phyloP scores from a whole-genome alignment of 352 stramenopile species.

The Pythium phragmiticola region DNA sequence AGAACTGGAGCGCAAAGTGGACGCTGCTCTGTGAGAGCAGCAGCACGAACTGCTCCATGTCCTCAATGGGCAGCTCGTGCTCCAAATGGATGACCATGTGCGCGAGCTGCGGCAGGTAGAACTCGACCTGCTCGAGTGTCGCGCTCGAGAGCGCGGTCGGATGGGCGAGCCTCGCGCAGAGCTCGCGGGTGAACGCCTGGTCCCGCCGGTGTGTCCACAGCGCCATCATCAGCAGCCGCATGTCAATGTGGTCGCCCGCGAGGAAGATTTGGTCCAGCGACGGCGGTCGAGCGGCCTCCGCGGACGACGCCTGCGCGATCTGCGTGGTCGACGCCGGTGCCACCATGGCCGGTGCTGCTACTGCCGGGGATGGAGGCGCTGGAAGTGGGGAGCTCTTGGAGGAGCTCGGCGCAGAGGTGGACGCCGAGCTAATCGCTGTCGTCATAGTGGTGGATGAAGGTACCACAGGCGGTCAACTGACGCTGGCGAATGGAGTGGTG shows the following conservation, averaged over 20 bases:
- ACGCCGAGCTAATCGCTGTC: neutral
- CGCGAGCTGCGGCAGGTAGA: slow-evolving; percentile 77
- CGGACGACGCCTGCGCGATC: slow-evolving; percentile 10
- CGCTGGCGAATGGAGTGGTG: neutral
- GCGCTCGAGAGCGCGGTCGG: slow-evolving; percentile 41
- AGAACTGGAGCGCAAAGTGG: slow-evolving; percentile 82
- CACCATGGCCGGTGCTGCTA: slow-evolving; percentile 3
- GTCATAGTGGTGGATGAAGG: neutral
- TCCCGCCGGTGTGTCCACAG: slow-evolving; percentile 75
- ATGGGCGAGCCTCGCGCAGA: slow-evolving; percentile 58
- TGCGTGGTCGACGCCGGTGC: slow-evolving; percentile 14
- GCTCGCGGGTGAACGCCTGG: slow-evolving; percentile 48
- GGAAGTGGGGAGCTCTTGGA: neutral
- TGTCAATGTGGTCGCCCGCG: slow-evolving; percentile 54
- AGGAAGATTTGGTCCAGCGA: slow-evolving; percentile 35
- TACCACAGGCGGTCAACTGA: neutral
- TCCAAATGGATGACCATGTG: slow-evolving; percentile 86
- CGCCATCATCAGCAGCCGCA: slow-evolving; percentile 68
- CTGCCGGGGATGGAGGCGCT: too few species aligned
- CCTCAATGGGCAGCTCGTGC: slow-evolving; percentile 67
- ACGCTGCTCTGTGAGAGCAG: slow-evolving; percentile 72
- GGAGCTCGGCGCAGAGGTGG: neutral
- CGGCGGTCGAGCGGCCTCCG: slow-evolving; percentile 1
- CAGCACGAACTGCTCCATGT: slow-evolving; percentile 81
- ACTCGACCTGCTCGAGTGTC: slow-evolving; percentile 75